Percentiles rank a stretch among this genome's conserved stretches.
Evolutionary conservation across 2,329 filamentous ascomycete species (phyloP).

Genomic region (Botrytis hyacinthi): DNA sequence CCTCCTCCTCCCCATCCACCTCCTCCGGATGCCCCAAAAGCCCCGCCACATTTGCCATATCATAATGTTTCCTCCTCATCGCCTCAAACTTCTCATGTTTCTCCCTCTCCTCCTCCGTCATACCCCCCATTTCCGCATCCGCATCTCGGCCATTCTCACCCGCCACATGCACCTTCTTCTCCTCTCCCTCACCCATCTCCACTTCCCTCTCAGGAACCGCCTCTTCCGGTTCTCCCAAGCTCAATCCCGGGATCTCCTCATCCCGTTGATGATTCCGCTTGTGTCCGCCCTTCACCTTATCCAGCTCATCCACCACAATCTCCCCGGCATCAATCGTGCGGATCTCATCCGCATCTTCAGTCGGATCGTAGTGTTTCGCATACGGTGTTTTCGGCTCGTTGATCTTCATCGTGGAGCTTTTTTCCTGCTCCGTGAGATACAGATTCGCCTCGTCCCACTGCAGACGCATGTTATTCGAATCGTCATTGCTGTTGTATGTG

Average conservation of each 20-base stretch:
- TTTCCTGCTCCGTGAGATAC: constrained; percentile 95
- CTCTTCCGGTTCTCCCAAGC: constrained; percentile 89
- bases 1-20: constrained; percentile 57
- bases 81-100: constrained; percentile 92
- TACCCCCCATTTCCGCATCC: constrained; percentile 48
- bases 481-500: constrained; percentile 25
- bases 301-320: constrained; percentile 66
- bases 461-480: constrained; percentile 66
- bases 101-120: constrained; percentile 72
- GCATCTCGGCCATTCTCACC: constrained; percentile 51
- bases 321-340: constrained; percentile 65
- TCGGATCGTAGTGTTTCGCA: constrained; percentile 84
- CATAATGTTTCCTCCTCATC: constrained; percentile 93
- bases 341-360: constrained; percentile 76
- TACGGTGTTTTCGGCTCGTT: constrained; percentile 98
- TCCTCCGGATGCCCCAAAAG: constrained; percentile 75
- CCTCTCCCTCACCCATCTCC: constrained; percentile 43
- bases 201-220: constrained; percentile 52
- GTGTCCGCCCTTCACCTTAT: constrained; percentile 39
- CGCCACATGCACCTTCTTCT: constrained; percentile 77
- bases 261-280: constrained; percentile 42
- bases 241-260: constrained; percentile 87
- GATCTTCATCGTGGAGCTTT: constrained; percentile 96
- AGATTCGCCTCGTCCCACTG: constrained; percentile 99
- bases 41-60: constrained; percentile 93